Evolutionary conservation across 371 early-diverging fungal species (phyloP), one percentile per base, ranked within the genome.

Genomic region (Blakeslea trispora): DNA sequence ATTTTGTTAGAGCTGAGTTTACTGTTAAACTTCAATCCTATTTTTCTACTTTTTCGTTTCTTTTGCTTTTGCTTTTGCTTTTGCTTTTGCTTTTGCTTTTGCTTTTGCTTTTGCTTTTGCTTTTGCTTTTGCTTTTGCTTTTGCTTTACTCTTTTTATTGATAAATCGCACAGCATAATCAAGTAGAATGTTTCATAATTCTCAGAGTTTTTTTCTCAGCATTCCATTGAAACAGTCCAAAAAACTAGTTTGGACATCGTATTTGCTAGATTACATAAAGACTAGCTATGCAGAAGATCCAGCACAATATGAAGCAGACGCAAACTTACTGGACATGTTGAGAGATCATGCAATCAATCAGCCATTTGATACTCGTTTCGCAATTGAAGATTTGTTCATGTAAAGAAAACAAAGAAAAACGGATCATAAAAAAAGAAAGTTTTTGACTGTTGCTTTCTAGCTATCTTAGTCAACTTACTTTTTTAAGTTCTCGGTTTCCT

Each of bases 401-500:
- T 72, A 60, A 45, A 35, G 8, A 22, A 24, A 4, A 11, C 17
- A 19, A 43, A 8, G 17, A 7, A 23, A 5, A 4, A 8, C 15
- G 23, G 1, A 23, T 8, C 22, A 3, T 22, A 9, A 31, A 50
- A 13, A 24, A 23, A 8, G 9, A 13, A 39, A 42, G 23, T 23
- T 32, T 52, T 17, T n/a, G 10, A n/a, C n/a, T n/a, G n/a, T n/a
- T n/a, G n/a, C n/a, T 35, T 22, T 39, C 1, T 56, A 76, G 73
- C 18, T 80, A 81, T 43, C 78, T 68, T 24, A 66, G 69, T 9
- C 81, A 81, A 63, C 64, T 81, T 3, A 55, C 61, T 3, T 73
- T 72, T 51, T 41, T 81, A 10, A 63, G 65, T 23, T 67, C 77
- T 39, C 69, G 72, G 18, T 81, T 81, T 41, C 81, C 81, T 34